Percentiles rank a stretch among this genome's conserved stretches.
phyloP scores from a whole-genome alignment of 1,139 yeast genomes.

The Lodderomyces metapsilosis region DNA sequence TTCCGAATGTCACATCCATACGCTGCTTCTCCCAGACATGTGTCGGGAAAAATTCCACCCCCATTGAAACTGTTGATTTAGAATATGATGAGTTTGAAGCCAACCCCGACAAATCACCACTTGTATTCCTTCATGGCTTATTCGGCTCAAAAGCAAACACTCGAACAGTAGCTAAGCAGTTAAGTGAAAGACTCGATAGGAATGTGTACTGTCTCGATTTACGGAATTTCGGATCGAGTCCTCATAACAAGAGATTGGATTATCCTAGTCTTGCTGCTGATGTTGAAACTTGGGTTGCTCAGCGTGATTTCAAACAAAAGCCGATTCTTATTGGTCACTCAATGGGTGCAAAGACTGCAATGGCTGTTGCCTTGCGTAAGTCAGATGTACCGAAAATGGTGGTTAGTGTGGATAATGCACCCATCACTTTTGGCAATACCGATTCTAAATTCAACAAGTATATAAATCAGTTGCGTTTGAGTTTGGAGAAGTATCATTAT shows the following conservation, averaged over 20 bases:
- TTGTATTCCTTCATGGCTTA: slow-evolving; percentile 81
- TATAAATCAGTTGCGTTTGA: slow-evolving; percentile 58
- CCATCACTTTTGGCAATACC: slow-evolving; percentile 61
- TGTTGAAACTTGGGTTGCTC: slow-evolving; percentile 67
- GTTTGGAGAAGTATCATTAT: slow-evolving; percentile 44
- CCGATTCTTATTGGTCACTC: slow-evolving; percentile 88
- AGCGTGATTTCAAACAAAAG: slow-evolving; percentile 36
- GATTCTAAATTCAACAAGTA: slow-evolving; percentile 63
- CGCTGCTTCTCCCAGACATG: slow-evolving; percentile 1
- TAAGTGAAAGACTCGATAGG: slow-evolving; percentile 41
- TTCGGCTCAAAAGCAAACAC: slow-evolving; percentile 84
- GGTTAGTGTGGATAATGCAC: slow-evolving; percentile 88
- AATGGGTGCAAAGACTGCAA: slow-evolving; percentile 95
- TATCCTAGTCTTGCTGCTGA: slow-evolving; percentile 85
- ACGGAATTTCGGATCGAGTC: slow-evolving; percentile 91
- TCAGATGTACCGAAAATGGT: slow-evolving; percentile 65
- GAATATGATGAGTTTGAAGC: slow-evolving; percentile 33
- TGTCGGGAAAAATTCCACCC: slow-evolving; percentile 2
- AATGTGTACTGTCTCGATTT: slow-evolving; percentile 73
- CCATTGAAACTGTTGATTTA: slow-evolving; percentile 27
- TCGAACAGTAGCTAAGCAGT: slow-evolving; percentile 62
- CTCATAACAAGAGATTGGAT: slow-evolving; percentile 67
- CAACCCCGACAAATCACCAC: slow-evolving; percentile 45
- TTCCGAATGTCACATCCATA: too few relatives aligned
- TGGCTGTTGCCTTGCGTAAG: slow-evolving; percentile 76